phyloP scores from a whole-genome alignment of 371 early-diverging fungal genomes.

The Fennellomyces sp. region DNA sequence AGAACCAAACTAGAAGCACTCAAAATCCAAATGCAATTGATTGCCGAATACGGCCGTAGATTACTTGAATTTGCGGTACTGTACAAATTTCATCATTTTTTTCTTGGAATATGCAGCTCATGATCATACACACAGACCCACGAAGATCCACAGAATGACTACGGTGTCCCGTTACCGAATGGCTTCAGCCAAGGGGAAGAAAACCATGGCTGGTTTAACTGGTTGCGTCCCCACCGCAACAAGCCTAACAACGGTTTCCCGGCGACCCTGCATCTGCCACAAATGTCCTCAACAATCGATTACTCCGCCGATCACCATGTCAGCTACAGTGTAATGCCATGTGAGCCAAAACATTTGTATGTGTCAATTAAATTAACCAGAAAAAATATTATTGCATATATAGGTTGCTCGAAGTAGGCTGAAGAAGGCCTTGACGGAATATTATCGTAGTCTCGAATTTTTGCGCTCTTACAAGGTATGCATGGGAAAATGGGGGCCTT shows the following conservation, averaged over 20 bases:
- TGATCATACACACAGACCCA: background rate
- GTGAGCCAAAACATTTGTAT: constrained; percentile 8
- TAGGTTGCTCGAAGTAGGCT: constrained; percentile 64
- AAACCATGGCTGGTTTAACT: constrained; percentile 1
- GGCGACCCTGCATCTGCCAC: constrained; percentile 9
- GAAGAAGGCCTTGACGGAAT: constrained; percentile 77
- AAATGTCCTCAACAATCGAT: constrained; percentile 10
- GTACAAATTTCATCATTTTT: no score
- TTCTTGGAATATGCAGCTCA: background rate
- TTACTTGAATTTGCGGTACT: constrained; percentile 16
- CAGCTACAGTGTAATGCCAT: constrained; percentile 24
- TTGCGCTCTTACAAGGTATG: constrained; percentile 76
- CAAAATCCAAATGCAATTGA: constrained; percentile 48
- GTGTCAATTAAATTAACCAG: background rate
- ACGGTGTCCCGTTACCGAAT: background rate
- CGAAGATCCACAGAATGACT: background rate
- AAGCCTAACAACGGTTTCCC: background rate
- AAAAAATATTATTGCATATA: background rate
- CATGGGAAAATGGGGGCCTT: constrained; percentile 5
- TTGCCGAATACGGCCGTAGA: constrained; percentile 43
- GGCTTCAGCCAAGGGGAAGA: background rate
- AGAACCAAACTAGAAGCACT: constrained; percentile 48
- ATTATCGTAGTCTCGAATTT: constrained; percentile 77
- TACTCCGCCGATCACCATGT: constrained; percentile 33
- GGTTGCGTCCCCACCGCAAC: constrained; percentile 5